Evolutionary conservation across 345 rosid species (phyloP).

Genomic region (Cardamine resedifolia): DNA sequence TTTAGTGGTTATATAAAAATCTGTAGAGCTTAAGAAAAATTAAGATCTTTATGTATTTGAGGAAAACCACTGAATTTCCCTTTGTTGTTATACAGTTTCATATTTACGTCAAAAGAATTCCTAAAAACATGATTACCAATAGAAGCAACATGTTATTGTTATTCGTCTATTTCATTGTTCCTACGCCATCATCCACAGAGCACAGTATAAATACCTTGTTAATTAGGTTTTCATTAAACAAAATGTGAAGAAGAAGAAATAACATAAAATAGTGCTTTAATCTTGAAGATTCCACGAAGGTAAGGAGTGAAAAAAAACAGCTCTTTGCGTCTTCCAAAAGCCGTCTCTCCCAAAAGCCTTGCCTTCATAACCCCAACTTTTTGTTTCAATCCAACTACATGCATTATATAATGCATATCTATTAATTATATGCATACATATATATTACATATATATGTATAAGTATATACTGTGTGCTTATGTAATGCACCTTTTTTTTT

Average conservation of each 20-base stretch:
- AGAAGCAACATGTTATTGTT: neutral
- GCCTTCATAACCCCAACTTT: conserved; percentile 10
- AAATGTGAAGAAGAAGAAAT: neutral
- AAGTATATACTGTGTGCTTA: neutral
- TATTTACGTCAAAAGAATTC: neutral
- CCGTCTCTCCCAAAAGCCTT: conserved; percentile 29
- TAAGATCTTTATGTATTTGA: neutral
- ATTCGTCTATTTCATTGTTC: conserved; percentile 3
- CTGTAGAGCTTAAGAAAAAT: neutral
- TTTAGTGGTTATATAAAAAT: too few relatives aligned
- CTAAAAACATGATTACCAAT: neutral
- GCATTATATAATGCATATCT: conserved; percentile 3
- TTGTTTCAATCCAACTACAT: conserved; percentile 26
- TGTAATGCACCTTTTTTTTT: neutral
- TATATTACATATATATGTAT: neutral
- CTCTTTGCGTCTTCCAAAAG: conserved; percentile 41
- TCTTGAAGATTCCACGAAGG: conserved; percentile 31
- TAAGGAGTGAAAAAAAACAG: conserved; percentile 14
- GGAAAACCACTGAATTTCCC: neutral
- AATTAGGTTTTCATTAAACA: neutral
- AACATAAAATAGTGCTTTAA: neutral
- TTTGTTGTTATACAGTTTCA: neutral
- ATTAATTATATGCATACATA: neutral
- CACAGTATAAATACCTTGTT: neutral
- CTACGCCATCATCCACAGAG: conserved; percentile 28